Percentiles rank a stretch among this genome's conserved stretches.
phyloP scores from a whole-genome alignment of 176 grass and related monocot genomes.

The Rhynchospora pubera region DNA sequence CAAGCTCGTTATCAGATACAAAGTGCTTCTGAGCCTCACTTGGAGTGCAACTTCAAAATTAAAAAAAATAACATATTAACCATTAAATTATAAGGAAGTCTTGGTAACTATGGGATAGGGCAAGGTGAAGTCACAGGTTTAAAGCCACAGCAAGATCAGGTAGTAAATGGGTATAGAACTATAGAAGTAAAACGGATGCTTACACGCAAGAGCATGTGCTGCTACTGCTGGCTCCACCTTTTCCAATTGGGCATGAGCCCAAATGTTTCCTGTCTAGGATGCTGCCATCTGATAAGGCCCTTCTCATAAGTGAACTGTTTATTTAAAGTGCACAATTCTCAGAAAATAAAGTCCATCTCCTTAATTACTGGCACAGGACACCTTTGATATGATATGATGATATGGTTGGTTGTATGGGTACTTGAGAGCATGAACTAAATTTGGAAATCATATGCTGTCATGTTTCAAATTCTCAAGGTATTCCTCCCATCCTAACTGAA shows the following conservation, averaged over 20 bases:
- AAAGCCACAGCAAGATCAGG: constrained; percentile 24
- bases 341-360: constrained; percentile 5
- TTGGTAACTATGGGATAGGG: not conserved
- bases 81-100: not conserved
- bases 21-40: not conserved
- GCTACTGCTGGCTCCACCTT: constrained; percentile 41
- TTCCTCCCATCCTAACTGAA: no score
- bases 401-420: not conserved
- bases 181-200: constrained; percentile 22
- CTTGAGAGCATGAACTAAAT: not conserved
- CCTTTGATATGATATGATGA: not conserved
- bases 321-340: constrained; percentile 33
- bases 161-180: constrained; percentile 14
- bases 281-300: constrained; percentile 66
- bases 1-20: constrained; percentile 13
- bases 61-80: constrained; percentile 3
- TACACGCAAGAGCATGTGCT: constrained; percentile 26
- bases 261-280: constrained; percentile 45
- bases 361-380: not conserved
- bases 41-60: constrained; percentile 13
- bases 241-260: constrained; percentile 34
- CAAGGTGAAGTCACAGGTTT: constrained; percentile 18
- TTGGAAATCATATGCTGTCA: not conserved
- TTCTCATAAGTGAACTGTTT: constrained; percentile 67
- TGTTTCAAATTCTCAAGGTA: no score